Evolutionary conservation across 164 flowering plant genomes (phyloP), one percentile per base, ranked within the genome.

Genomic region (Stephania cephalantha): DNA sequence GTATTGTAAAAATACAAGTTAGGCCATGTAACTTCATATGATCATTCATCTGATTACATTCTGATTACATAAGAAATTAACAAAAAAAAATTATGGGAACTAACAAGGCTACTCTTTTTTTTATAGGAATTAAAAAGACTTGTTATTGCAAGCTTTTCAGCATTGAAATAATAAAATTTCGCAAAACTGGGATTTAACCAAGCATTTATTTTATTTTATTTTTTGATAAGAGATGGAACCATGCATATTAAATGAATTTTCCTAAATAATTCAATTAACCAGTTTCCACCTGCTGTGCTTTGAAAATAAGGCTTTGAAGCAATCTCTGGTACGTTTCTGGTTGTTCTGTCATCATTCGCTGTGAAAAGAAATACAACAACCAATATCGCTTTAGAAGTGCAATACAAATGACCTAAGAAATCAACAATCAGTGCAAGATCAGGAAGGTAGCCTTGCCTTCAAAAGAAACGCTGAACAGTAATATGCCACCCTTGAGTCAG

Each of bases 261-360:
- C 31, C 70, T 67, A 29, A 65, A 30, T 46, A 2, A 61, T 22
- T 35, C 35, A 68, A n/a, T 22, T 42, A 74, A 20, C 65, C 45
- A 75, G 66, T 73, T 9, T 68, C n/a, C 74, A 91, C 99, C 98
- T 96, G 99, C 83, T 96, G 99, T 77, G 99, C 99, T 83, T 78
- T 92, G 71, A 88, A 87, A 78, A 96, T 87, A 74, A 96, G 97
- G 82, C 79, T 89, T 75, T 94, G 98, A 75, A 96, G 95, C 86
- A 88, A 85, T 20, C 88, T 86, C 78, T 96, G 97, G 80, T 96
- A 96, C 76, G 83, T 88, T 65, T 96, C 99, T 64, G 97, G 93
- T 77, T 92, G 90, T 72, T 91, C 98, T 15, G 97, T 91, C 99
- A 96, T 94, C 98, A 96, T 92, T 79, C 97, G 87, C 99, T 96